phyloP scores from a whole-genome alignment of 2,329 filamentous ascomycete species.

The Penicillium hesseltinei region DNA sequence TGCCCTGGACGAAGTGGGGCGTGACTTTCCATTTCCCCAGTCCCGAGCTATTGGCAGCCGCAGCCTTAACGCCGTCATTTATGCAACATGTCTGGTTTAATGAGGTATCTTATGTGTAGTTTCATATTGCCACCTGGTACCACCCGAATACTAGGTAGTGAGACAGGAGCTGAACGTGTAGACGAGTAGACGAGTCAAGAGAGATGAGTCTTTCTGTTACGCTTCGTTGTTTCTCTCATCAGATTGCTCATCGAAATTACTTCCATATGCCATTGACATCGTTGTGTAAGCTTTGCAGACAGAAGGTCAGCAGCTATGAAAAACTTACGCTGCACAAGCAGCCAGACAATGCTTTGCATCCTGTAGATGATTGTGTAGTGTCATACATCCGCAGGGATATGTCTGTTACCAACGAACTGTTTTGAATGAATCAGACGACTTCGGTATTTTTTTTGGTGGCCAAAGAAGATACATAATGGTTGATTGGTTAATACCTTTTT shows the following conservation, averaged over 20 bases:
- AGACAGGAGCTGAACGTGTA: slow-evolving; percentile 7
- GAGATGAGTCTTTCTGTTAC: background rate
- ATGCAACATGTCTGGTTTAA: background rate
- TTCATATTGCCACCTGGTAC: slow-evolving; percentile 20
- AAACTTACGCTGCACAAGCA: slow-evolving; percentile 10
- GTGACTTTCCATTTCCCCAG: slow-evolving; percentile 1
- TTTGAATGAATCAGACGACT: slow-evolving; percentile 15
- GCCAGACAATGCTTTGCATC: slow-evolving; percentile 15
- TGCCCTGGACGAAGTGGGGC: background rate
- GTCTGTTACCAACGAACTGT: slow-evolving; percentile 8
- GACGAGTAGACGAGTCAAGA: slow-evolving; percentile 7
- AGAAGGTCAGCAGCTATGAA: slow-evolving; percentile 12
- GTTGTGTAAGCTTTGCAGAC: slow-evolving; percentile 7
- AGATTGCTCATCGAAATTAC: slow-evolving; percentile 5
- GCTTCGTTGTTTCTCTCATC: slow-evolving; percentile 7
- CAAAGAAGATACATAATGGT: background rate
- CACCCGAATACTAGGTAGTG: slow-evolving; percentile 15
- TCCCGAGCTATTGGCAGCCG: slow-evolving; percentile 4
- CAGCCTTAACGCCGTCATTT: background rate
- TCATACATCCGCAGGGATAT: slow-evolving; percentile 19
- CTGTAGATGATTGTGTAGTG: slow-evolving; percentile 20
- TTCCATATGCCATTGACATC: slow-evolving; percentile 3
- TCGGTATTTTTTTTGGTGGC: background rate
- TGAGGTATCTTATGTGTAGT: background rate
- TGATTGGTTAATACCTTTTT: background rate